Evolutionary conservation across 768 basidiomycete species (phyloP).

Genomic region (Coprinopsis sp.): DNA sequence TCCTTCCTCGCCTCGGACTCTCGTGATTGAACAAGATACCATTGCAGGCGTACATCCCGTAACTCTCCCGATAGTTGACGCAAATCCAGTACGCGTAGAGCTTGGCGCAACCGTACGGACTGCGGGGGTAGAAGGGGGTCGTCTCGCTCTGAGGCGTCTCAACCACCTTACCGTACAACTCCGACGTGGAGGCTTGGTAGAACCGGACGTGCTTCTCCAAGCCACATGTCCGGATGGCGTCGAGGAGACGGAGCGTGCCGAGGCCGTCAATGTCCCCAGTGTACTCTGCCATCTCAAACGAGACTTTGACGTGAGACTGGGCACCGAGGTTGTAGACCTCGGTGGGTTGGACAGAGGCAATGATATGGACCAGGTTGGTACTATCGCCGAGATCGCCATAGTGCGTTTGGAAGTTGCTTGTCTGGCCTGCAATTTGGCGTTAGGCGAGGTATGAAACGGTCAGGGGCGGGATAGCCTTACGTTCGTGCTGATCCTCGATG

Average conservation of each 20-base stretch:
- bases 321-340: conserved; percentile 98
- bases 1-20: conserved; percentile 89
- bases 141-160: conserved; percentile 94
- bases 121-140: conserved; percentile 98
- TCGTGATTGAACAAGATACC: conserved; percentile 99
- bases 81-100: conserved; percentile 89
- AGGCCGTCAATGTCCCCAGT: conserved; percentile 96
- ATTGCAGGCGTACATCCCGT: conserved; percentile 95
- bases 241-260: conserved; percentile 91
- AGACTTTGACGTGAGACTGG: conserved; percentile 98
- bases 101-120: conserved; percentile 95
- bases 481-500: conserved; percentile 89
- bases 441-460: neutral
- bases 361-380: conserved; percentile 95
- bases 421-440: conserved; percentile 32
- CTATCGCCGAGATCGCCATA: conserved; percentile 94
- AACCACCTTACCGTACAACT: conserved; percentile 95
- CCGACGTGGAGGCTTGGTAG: conserved; percentile 97
- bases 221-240: conserved; percentile 93
- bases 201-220: conserved; percentile 90
- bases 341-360: conserved; percentile 89
- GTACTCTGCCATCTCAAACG: conserved; percentile 99
- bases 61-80: conserved; percentile 91
- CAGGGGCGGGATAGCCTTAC: too few species aligned
- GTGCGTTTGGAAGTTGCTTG: conserved; percentile 77